phyloP scores from a whole-genome alignment of 257 asterid species.

The Jaltomata sinuosa region DNA sequence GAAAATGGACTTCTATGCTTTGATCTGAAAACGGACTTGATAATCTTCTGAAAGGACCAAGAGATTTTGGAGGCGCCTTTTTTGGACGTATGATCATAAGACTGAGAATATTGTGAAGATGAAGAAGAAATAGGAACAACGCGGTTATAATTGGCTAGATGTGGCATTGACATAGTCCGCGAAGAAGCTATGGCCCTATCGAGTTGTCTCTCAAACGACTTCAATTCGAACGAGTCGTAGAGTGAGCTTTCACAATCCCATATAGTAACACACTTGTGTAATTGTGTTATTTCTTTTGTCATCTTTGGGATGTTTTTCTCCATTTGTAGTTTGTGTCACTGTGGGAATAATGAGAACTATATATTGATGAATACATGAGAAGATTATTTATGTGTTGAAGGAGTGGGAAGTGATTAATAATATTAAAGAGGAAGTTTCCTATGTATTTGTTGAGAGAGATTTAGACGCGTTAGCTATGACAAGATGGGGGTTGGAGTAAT shows the following conservation, averaged over 20 bases:
- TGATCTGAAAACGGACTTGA: slow-evolving; percentile 41
- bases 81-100: slow-evolving; percentile 6
- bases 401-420: neutral
- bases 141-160: slow-evolving; percentile 35
- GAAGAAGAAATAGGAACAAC: neutral
- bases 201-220: slow-evolving; percentile 49
- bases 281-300: neutral
- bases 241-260: slow-evolving; percentile 81
- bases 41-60: slow-evolving; percentile 38
- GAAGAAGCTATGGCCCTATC: slow-evolving; percentile 52
- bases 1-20: slow-evolving; percentile 2
- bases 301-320: neutral
- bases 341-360: neutral
- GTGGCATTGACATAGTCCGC: slow-evolving; percentile 72
- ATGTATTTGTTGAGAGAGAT: neutral
- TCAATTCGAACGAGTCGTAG: slow-evolving; percentile 66
- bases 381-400: neutral
- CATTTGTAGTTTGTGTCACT: neutral
- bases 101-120: neutral
- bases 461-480: neutral
- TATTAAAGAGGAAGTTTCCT: neutral
- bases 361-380: too few relatives aligned
- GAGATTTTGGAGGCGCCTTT: slow-evolving; percentile 31
- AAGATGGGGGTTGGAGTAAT: neutral
- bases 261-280: neutral